Base-by-base conservation (phyloP, 2,329 filamentous ascomycete genomes). In the Aureobasidium sp. region DNA sequence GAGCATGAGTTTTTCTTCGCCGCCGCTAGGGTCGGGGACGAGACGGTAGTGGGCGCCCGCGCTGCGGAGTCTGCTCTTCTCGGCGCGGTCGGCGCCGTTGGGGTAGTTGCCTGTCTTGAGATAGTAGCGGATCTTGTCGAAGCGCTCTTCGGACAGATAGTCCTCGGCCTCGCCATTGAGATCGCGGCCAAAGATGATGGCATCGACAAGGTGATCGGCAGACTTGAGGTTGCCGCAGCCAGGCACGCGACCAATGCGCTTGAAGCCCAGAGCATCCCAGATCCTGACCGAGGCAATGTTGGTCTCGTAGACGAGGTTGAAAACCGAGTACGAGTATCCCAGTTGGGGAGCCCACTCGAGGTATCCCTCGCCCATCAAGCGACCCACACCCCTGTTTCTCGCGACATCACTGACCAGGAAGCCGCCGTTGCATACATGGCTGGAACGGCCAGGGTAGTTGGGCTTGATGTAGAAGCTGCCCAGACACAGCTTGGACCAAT, bases 111-210 rank as follows among this genome's bases (percentile, higher is more conserved):
- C 88, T 74, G 92, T 91, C 77, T 96, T 95, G 72, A 97, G 86
- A 77, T 97, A 97, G 80, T 90, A 97, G 71, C 92, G 89, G 74
- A 97, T 97, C 81, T 97, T 97, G 81, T 97, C 93, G 80, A 97
- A 97, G 68, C 94, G 90, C 78, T 97, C 92, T 80, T 97, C 92
- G 75, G 88, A 92, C 70, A 93, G 88, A 73, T 90, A 87, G 74
- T 94, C 90, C 72, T 94, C 90, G 69, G 83, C 84, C 69, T 90
- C 87, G 41, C 76, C 76, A 60, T 77, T 78, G 2, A 82, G 71
- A 64, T 86, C 83, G 27, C 84, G 78, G 6, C 91, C 91, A 76
- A 79, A 81, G 63, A 81, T 80, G 69, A 81, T 81, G 25, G 79
- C 79, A 64, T 81, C 79, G 12, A 81, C 74, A 7, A 77, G 71